Evolutionary conservation across 1,284 basidiomycete species (phyloP).

Genomic region (Serendipita sp.): DNA sequence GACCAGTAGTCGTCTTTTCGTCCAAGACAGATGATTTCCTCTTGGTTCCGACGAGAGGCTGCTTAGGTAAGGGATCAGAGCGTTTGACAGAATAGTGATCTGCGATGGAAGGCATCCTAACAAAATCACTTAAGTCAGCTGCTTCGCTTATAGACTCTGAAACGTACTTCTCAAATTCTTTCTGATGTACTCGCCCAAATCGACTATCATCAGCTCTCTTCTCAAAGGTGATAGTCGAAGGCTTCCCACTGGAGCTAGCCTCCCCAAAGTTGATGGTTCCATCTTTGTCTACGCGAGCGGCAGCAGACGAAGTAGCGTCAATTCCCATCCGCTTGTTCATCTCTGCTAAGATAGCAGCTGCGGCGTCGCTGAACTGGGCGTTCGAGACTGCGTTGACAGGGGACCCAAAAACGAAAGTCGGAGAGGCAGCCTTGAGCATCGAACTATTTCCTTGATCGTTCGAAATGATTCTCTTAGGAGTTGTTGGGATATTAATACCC

Average conservation of each 20-base stretch:
- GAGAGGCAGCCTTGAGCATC: not conserved
- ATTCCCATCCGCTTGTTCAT: slow-evolving; percentile 5
- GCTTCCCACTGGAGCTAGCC: not conserved
- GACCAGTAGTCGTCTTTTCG: not conserved
- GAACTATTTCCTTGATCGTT: not conserved
- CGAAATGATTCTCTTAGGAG: not conserved
- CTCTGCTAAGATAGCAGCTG: not conserved
- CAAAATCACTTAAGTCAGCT: not conserved
- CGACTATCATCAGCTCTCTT: not conserved
- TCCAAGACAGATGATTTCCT: not conserved
- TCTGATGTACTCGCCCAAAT: not conserved
- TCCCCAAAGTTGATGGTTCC: slow-evolving; percentile 1
- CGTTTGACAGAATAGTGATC: not conserved
- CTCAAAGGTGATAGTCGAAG: not conserved
- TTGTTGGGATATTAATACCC: not conserved
- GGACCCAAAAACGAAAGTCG: not conserved
- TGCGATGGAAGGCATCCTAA: slow-evolving; percentile 3
- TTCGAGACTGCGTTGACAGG: not conserved
- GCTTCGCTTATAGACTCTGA: not conserved
- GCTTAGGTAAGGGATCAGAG: not conserved
- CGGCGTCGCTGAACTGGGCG: not conserved
- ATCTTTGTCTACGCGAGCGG: not conserved
- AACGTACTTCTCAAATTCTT: slow-evolving; percentile 1
- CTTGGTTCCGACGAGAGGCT: not conserved
- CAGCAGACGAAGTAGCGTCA: not conserved